Evolutionary conservation across 768 basidiomycete genomes (phyloP).

Genomic region (Lactifluus pinguis): DNA sequence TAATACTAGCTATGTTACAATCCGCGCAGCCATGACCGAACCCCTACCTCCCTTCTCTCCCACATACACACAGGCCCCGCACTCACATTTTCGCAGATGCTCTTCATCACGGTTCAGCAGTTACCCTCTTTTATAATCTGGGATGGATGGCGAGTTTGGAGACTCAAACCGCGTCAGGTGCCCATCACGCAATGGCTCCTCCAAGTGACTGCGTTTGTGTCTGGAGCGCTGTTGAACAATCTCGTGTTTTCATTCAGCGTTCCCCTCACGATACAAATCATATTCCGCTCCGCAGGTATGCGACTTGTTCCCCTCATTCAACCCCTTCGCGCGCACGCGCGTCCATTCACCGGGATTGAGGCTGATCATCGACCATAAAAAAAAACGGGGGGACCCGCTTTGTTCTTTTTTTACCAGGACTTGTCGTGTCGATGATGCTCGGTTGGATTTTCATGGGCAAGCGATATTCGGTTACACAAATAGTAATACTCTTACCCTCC

Average conservation of each 20-base stretch:
- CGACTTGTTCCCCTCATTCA: background rate
- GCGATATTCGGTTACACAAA: conserved; percentile 6
- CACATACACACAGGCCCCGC: conserved; percentile 48
- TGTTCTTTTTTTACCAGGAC: conserved; percentile 1
- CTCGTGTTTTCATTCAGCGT: conserved; percentile 72
- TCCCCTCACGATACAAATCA: conserved; percentile 70
- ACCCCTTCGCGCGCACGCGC: background rate
- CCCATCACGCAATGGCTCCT: conserved; percentile 59
- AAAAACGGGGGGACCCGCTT: background rate
- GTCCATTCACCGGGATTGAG: too few species aligned
- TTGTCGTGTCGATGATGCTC: conserved; percentile 19
- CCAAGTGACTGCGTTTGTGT: conserved; percentile 61
- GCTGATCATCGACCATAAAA: background rate
- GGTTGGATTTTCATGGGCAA: conserved; percentile 15
- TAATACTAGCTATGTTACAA: too few species aligned
- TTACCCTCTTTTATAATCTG: conserved; percentile 52
- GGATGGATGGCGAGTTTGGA: conserved; percentile 32
- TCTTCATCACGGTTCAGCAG: conserved; percentile 62
- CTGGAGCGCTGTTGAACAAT: conserved; percentile 68
- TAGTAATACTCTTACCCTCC: background rate
- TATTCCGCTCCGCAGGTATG: conserved; percentile 76
- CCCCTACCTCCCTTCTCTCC: background rate
- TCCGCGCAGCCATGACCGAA: background rate
- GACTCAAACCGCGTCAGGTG: conserved; percentile 56
- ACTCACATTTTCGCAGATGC: conserved; percentile 77